phyloP scores from a whole-genome alignment of 352 stramenopile genomes.

The Globisporangium yorkense region DNA sequence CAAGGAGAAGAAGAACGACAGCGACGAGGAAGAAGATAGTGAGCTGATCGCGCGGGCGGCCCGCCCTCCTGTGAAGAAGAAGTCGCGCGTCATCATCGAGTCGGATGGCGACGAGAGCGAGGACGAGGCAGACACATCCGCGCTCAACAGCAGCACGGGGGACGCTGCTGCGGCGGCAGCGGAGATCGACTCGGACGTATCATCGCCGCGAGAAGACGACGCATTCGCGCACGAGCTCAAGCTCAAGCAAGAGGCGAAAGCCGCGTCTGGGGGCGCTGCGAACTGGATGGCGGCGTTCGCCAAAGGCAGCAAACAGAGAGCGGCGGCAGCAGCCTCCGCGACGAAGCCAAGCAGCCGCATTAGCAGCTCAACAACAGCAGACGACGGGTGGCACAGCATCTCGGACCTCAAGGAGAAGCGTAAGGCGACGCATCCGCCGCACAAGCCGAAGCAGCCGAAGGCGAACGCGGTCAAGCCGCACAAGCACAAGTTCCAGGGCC shows the following conservation, averaged over 20 bases:
- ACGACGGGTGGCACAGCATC: slow-evolving; percentile 11
- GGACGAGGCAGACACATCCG: slow-evolving; percentile 7
- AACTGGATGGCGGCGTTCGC: slow-evolving; percentile 63
- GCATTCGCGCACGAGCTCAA: slow-evolving; percentile 25
- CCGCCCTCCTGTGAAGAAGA: slow-evolving; percentile 26
- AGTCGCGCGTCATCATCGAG: slow-evolving; percentile 55
- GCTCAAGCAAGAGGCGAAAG: slow-evolving; percentile 23
- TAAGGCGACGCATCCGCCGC: background rate
- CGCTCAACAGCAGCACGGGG: slow-evolving; percentile 2
- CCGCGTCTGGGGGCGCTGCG: background rate
- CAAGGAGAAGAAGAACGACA: background rate
- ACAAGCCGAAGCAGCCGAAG: background rate
- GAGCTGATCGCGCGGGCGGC: slow-evolving; percentile 21
- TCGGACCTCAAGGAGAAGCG: slow-evolving; percentile 14
- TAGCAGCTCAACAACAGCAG: background rate
- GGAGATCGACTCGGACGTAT: slow-evolving; percentile 34
- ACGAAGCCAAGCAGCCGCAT: slow-evolving; percentile 1
- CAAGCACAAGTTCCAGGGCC: slow-evolving; percentile 2
- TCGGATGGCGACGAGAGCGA: slow-evolving; percentile 46
- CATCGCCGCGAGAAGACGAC: slow-evolving; percentile 33
- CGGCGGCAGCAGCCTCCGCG: background rate
- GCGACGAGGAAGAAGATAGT: slow-evolving; percentile 37
- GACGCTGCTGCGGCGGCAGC: slow-evolving; percentile 9
- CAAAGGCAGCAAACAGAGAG: background rate
- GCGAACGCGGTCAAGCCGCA: background rate